These are phyloP conservation scores for Alternaria gansuensis DNA, from an alignment of 2,329 filamentous ascomycete genomes.

Conservation along the genomic window DNA sequence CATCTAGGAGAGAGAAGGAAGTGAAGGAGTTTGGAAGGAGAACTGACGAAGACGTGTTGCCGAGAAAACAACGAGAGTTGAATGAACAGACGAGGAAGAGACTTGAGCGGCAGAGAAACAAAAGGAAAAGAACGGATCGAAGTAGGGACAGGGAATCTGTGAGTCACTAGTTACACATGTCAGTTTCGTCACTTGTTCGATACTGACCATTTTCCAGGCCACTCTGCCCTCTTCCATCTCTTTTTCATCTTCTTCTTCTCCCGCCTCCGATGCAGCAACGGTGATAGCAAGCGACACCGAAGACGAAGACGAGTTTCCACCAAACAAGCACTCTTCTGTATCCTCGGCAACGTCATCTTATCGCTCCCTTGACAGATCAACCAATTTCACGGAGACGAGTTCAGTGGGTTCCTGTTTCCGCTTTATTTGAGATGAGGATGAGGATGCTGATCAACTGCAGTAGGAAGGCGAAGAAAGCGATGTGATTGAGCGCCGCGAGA, in stretches of 20 bases:
- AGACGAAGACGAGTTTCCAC: not conserved
- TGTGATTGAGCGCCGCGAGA: conserved; percentile 11
- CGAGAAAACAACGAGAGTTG: conserved; percentile 3
- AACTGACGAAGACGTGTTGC: conserved; percentile 3
- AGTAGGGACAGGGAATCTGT: not conserved
- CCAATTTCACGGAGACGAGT: not conserved
- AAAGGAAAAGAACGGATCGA: not conserved
- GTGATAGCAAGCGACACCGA: conserved; percentile 1
- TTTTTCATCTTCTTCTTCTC: not conserved
- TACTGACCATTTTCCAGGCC: not conserved
- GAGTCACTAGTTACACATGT: not conserved
- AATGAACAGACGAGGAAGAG: conserved; percentile 8
- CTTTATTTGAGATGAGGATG: not conserved
- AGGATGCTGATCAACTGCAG: not conserved
- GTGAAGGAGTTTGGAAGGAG: not conserved
- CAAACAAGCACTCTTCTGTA: not conserved
- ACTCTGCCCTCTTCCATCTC: not conserved
- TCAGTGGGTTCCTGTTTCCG: not conserved
- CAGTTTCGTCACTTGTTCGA: not conserved
- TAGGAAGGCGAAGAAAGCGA: conserved; percentile 14
- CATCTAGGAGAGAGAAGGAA: not conserved
- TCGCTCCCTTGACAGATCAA: not conserved
- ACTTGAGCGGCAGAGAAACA: not conserved
- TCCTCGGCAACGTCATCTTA: not conserved
- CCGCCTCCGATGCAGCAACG: not conserved